phyloP scores from a whole-genome alignment of 805 yeast genomes.

The Brettanomyces naardenensis region DNA sequence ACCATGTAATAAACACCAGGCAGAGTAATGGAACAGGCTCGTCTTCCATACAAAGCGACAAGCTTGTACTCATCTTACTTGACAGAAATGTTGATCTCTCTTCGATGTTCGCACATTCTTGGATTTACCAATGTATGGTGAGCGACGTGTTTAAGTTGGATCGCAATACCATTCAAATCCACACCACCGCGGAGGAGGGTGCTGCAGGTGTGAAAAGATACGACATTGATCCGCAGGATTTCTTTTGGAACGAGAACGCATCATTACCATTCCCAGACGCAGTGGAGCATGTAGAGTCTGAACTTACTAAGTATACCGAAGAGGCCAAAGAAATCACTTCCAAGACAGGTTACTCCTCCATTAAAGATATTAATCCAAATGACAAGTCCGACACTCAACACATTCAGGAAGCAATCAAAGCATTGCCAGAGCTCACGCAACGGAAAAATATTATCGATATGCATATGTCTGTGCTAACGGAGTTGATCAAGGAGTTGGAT shows the following conservation, averaged over 20 bases:
- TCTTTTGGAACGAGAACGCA: slow-evolving; percentile 82
- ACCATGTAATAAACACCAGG: slow-evolving; percentile 69
- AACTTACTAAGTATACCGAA: slow-evolving; percentile 68
- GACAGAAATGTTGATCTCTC: slow-evolving; percentile 89
- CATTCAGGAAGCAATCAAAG: slow-evolving; percentile 81
- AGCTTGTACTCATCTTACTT: slow-evolving; percentile 71
- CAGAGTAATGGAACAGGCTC: slow-evolving; percentile 5
- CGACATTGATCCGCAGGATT: slow-evolving; percentile 89
- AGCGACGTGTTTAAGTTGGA: slow-evolving; percentile 81
- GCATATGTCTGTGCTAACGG: slow-evolving; percentile 93
- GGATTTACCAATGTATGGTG: slow-evolving; percentile 96
- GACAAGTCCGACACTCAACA: slow-evolving; percentile 49
- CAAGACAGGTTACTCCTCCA: slow-evolving; percentile 61
- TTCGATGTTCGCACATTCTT: slow-evolving; percentile 92
- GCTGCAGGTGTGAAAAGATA: slow-evolving; percentile 45
- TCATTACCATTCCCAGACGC: slow-evolving; percentile 95
- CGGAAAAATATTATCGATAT: slow-evolving; percentile 84
- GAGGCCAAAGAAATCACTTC: slow-evolving; percentile 84
- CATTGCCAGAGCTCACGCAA: slow-evolving; percentile 85
- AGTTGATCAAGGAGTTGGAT: slow-evolving; percentile 74
- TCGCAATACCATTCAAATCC: slow-evolving; percentile 72
- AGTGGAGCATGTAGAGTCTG: slow-evolving; percentile 92
- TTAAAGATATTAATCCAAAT: slow-evolving; percentile 68
- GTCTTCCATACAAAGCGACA: slow-evolving; percentile 26
- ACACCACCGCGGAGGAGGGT: slow-evolving; percentile 25